Percentiles rank a stretch among this genome's conserved stretches.
phyloP scores from a whole-genome alignment of 1,284 basidiomycete species.

The Neolentinus lepideus region DNA sequence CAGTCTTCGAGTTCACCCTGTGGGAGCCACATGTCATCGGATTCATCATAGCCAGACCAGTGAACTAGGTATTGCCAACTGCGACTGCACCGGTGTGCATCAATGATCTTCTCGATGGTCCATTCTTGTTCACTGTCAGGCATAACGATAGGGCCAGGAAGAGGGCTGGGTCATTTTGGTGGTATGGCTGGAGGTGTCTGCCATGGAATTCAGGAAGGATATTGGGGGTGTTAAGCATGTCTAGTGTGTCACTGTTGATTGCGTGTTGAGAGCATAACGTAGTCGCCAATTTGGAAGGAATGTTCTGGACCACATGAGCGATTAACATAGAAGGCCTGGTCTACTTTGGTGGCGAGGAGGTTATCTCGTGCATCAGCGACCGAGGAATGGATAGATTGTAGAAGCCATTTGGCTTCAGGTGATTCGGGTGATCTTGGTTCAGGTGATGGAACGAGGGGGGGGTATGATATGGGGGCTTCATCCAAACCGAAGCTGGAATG shows the following conservation, averaged over 20 bases:
- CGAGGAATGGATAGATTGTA: no score
- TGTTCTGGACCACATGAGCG: no score
- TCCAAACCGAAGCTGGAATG: constrained; percentile 28
- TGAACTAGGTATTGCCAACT: constrained; percentile 4
- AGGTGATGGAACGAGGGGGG: no score
- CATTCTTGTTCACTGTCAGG: constrained; percentile 10
- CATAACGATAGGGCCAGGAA: constrained; percentile 12
- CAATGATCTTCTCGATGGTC: constrained; percentile 8
- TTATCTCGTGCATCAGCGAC: constrained; percentile 13
- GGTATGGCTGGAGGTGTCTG: not conserved
- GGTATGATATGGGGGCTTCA: constrained; percentile 22
- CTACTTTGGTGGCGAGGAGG: constrained; percentile 9
- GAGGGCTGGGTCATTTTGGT: not conserved
- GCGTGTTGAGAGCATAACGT: no score
- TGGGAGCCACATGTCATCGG: constrained; percentile 3
- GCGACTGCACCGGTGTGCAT: constrained; percentile 3
- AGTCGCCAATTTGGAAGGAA: no score
- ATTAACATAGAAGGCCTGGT: no score
- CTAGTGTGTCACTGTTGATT: no score
- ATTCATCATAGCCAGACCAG: constrained; percentile 2
- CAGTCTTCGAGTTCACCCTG: no score
- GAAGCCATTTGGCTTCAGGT: no score
- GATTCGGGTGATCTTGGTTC: no score
- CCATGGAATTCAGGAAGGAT: no score
- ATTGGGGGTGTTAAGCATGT: no score